Percentiles rank a stretch among this genome's conserved stretches.
phyloP scores from a whole-genome alignment of 2,329 filamentous ascomycete genomes.

The Cercospora sp. region DNA sequence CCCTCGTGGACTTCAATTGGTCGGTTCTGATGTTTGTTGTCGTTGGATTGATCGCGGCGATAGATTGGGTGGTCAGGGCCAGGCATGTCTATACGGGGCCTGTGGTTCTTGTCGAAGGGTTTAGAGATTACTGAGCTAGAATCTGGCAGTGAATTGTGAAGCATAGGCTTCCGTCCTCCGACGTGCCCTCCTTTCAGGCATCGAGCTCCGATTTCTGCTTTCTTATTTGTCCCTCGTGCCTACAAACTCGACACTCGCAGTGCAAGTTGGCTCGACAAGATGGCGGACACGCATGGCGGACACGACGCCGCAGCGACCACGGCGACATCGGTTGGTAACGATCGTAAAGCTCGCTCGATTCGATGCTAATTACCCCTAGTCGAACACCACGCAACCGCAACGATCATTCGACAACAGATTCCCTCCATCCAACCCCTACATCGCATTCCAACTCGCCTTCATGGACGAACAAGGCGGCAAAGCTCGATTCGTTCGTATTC shows the following conservation, averaged over 20 bases:
- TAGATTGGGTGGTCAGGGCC: constrained; percentile 24
- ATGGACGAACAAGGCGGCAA: neutral
- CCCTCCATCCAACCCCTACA: neutral
- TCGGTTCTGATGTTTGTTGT: constrained; percentile 27
- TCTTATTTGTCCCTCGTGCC: neutral
- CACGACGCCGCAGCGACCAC: neutral
- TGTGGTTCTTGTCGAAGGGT: constrained; percentile 24
- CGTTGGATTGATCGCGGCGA: constrained; percentile 22
- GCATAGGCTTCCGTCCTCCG: neutral
- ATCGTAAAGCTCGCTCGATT: neutral
- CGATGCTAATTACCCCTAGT: neutral
- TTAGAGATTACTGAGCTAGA: constrained; percentile 11
- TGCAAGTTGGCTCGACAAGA: neutral
- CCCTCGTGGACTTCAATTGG: constrained; percentile 21
- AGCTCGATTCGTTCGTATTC: neutral
- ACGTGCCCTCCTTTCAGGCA: neutral
- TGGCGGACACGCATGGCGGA: neutral
- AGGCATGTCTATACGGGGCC: constrained; percentile 25
- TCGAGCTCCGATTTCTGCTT: neutral
- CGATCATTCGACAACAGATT: neutral
- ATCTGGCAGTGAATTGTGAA: neutral
- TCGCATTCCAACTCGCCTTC: neutral
- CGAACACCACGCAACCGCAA: neutral
- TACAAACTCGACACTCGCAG: neutral
- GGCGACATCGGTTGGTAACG: neutral